phyloP scores from a whole-genome alignment of 208 protist genomes.

The Crithidia bombi region DNA sequence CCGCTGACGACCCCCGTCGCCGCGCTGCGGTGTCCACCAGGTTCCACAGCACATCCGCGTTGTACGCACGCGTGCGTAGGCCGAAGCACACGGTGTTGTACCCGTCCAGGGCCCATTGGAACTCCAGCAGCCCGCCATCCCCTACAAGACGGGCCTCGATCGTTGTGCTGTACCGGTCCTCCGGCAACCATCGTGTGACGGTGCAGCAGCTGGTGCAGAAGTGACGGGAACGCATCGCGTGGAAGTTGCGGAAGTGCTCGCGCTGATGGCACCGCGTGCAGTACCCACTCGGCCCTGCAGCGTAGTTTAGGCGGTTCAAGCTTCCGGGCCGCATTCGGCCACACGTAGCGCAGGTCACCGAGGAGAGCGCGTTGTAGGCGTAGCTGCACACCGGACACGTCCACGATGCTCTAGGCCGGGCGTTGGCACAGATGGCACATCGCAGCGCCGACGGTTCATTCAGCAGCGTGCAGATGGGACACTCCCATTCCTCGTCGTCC shows the following conservation, averaged over 20 bases:
- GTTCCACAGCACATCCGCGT: constrained; percentile 41
- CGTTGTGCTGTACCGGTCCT: constrained; percentile 47
- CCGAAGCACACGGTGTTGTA: constrained; percentile 28
- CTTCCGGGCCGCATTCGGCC: constrained; percentile 51
- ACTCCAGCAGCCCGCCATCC: constrained; percentile 62
- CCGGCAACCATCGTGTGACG: constrained; percentile 70
- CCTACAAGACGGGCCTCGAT: constrained; percentile 60
- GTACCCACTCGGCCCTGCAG: constrained; percentile 8
- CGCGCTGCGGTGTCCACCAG: constrained; percentile 35
- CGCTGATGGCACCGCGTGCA: constrained; percentile 53
- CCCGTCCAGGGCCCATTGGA: constrained; percentile 53
- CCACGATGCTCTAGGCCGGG: constrained; percentile 74
- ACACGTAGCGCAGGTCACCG: constrained; percentile 68
- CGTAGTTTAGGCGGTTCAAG: constrained; percentile 26
- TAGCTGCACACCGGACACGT: constrained; percentile 76
- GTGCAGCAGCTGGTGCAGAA: constrained; percentile 56
- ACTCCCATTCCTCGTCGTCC: constrained; percentile 64
- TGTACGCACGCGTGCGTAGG: constrained; percentile 52
- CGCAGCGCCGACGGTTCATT: constrained; percentile 72
- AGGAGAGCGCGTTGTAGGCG: constrained; percentile 71
- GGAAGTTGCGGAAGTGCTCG: constrained; percentile 53
- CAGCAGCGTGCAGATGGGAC: constrained; percentile 80
- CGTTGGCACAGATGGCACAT: constrained; percentile 84
- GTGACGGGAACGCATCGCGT: constrained; percentile 41
- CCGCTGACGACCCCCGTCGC: constrained; percentile 20